phyloP scores from a whole-genome alignment of 2,329 filamentous ascomycete genomes.

The Xylaria arbuscula region DNA sequence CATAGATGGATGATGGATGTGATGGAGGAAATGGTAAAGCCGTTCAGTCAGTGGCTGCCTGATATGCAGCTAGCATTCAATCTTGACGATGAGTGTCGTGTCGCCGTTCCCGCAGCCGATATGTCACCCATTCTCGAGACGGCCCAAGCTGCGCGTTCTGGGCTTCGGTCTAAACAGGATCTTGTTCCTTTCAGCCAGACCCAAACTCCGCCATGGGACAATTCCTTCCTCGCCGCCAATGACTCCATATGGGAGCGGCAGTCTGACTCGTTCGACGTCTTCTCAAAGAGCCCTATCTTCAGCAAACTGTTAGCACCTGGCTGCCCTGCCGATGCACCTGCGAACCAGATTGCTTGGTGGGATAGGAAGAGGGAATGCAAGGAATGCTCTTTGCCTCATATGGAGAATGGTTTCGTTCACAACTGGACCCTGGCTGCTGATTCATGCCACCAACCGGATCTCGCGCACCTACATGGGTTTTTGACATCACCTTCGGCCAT shows the following conservation, averaged over 20 bases:
- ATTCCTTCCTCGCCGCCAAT: constrained; percentile 42
- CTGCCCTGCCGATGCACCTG: constrained; percentile 61
- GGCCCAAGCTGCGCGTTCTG: constrained; percentile 38
- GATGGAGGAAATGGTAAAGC: constrained; percentile 53
- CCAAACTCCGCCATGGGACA: constrained; percentile 43
- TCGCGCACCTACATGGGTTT: constrained; percentile 64
- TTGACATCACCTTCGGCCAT: constrained; percentile 59
- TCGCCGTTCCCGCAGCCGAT: constrained; percentile 58
- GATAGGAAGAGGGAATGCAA: constrained; percentile 52
- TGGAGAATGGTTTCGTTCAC: constrained; percentile 54
- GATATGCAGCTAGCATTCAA: constrained; percentile 67
- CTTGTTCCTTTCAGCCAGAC: constrained; percentile 40
- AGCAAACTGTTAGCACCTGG: constrained; percentile 53
- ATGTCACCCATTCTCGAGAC: constrained; percentile 53
- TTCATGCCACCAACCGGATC: constrained; percentile 62
- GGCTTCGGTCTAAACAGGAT: constrained; percentile 45
- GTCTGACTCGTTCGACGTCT: constrained; percentile 44
- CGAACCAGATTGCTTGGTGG: constrained; percentile 55
- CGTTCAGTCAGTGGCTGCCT: constrained; percentile 59
- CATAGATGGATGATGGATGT: constrained; percentile 54
- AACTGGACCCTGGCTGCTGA: constrained; percentile 57
- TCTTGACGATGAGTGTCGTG: constrained; percentile 61
- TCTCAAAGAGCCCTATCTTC: constrained; percentile 50
- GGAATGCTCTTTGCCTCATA: constrained; percentile 53
- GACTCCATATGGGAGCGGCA: constrained; percentile 43